A percentile compares a stretch with the other conserved stretches of the same genome.
Conservation (phyloP, 2,329 filamentous ascomycete species). For the Cercospora sp. region DNA sequence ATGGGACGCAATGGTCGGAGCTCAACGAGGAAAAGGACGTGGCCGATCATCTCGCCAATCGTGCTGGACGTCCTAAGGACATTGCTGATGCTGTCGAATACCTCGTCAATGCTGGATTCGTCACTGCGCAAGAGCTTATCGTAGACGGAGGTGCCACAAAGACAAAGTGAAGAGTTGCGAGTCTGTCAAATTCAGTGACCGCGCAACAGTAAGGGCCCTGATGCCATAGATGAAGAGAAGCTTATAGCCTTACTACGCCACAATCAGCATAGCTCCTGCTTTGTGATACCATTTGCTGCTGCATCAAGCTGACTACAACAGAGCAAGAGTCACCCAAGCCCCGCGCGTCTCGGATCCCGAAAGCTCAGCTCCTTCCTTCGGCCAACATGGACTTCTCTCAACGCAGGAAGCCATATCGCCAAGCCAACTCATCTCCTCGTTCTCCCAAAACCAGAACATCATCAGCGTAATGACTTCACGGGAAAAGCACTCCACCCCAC, state of each 20-base stretch:
- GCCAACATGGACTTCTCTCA: no score
- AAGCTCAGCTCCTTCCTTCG: conserved; percentile 1
- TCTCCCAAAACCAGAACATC: not conserved
- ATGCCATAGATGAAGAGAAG: not conserved
- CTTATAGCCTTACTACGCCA: not conserved
- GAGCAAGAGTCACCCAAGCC: not conserved
- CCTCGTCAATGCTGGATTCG: conserved; percentile 43
- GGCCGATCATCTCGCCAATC: conserved; percentile 50
- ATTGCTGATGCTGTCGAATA: conserved; percentile 45
- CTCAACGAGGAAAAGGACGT: conserved; percentile 45
- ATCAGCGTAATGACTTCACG: not conserved
- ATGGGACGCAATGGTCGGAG: conserved; percentile 45
- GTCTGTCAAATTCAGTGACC: not conserved
- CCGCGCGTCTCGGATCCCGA: not conserved
- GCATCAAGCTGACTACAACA: conserved; percentile 4
- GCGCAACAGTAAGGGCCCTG: not conserved
- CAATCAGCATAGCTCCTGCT: not conserved
- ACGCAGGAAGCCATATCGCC: not conserved
- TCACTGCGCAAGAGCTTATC: conserved; percentile 48
- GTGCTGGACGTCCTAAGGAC: conserved; percentile 52
- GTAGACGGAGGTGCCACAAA: conserved; percentile 46
- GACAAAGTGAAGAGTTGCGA: conserved; percentile 33
- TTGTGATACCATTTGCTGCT: not conserved
- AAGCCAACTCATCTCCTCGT: not conserved
- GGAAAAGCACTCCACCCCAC: not conserved